These are phyloP conservation scores for Exophiala sideris DNA, from an alignment of 2,329 filamentous ascomycete genomes.

Conservation along the genomic window DNA sequence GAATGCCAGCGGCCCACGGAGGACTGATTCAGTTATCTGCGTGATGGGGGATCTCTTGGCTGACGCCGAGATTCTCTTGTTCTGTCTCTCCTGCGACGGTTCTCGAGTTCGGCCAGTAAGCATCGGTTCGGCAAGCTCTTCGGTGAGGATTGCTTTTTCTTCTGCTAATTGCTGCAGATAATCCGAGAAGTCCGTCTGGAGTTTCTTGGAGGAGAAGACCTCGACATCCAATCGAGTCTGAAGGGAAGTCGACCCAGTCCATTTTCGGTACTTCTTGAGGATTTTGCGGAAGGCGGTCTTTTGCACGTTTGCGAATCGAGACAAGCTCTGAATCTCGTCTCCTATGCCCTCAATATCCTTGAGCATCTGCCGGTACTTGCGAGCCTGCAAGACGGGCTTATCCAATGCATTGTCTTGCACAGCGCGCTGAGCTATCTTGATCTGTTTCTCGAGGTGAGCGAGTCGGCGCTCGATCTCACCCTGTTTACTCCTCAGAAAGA, in stretches of 20 bases:
- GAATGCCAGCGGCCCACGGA: constrained; percentile 45
- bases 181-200: constrained; percentile 24
- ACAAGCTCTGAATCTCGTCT: constrained; percentile 67
- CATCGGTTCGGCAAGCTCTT: constrained; percentile 20
- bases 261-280: constrained; percentile 84
- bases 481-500: constrained; percentile 76
- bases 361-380: constrained; percentile 49
- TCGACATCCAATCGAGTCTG: constrained; percentile 64
- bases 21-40: constrained; percentile 38
- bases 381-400: constrained; percentile 24
- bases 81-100: constrained; percentile 1
- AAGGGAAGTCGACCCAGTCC: constrained; percentile 70
- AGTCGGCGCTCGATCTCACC: constrained; percentile 71
- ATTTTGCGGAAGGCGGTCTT: constrained; percentile 76
- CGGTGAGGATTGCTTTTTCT: constrained; percentile 15
- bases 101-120: constrained; percentile 12
- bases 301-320: constrained; percentile 71
- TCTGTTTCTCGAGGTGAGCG: constrained; percentile 39
- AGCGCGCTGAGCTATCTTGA: constrained; percentile 31
- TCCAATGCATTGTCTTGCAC: constrained; percentile 13
- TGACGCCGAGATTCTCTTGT: constrained; percentile 15
- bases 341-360: constrained; percentile 54
- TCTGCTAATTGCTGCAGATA: constrained; percentile 23
- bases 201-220: constrained; percentile 47
- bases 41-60: constrained; percentile 22